Base-by-base conservation (phyloP, 1,284 basidiomycete species). In the Serendipita sp. region DNA sequence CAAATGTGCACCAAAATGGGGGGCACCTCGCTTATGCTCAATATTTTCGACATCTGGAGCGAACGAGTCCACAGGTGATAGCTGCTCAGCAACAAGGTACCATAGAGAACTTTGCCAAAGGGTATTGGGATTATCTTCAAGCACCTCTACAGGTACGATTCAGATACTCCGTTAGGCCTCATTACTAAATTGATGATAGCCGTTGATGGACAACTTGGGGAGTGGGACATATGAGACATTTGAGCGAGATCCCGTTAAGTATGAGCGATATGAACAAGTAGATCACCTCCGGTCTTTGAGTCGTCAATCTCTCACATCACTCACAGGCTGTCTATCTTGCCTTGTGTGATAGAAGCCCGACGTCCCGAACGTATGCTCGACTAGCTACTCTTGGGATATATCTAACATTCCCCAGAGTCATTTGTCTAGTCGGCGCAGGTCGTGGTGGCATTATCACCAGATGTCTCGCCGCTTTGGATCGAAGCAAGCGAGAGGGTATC, bases 171-270 rank as follows among this genome's bases (percentile, higher is more conserved):
- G 45, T 38, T 12, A 38, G 2, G 1, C 12, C 5, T 38, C 1
- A 6, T 38, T 3, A 1, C 44, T 34, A 29, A 61, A 61, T n/a
- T 42, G 61, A 38, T 38, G 64, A 64, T 72, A 95, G 87, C 96
- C 96, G 8, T 74, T 99, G 69, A 94, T 96, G 88, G 94, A 99
- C 71, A 94, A 99, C 72, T 76, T 99, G 64, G 91, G 92, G 70
- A 93, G 91, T 68, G 81, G 87, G 63, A 98, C 94, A 4, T 99
- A 99, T 73, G 91, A 98, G 70, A 93, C 92, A 4, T 99, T 99
- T 69, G 96, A 99, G 71, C 85, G 91, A 70, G 96, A 99, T 76
- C 93, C 96, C 0, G 86, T 98, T 67, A 99, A 99, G 74, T 99
- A 99, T 71, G 74, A 81, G 61, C 86, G 92, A 68, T 99, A 99